Conservation (phyloP, 345 rosid species). For the Hypericum androsaemum region DNA sequence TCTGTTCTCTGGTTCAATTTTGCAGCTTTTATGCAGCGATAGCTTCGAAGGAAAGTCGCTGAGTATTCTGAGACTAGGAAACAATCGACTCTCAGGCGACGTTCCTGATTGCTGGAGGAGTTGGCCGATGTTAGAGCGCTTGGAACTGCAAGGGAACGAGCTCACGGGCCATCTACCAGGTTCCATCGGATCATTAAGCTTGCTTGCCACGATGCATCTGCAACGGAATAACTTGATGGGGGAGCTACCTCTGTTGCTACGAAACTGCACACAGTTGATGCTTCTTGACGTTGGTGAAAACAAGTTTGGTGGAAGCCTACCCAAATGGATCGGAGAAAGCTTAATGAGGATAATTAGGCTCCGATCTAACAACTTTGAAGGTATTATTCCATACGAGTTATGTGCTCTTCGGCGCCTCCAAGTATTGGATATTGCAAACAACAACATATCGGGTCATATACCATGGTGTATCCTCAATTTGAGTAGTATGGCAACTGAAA, state of each 20-base stretch:
- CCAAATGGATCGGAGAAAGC: slow-evolving; percentile 2
- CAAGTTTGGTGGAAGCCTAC: background rate
- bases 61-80: slow-evolving; percentile 18
- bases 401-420: slow-evolving; percentile 6
- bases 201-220: background rate
- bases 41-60: slow-evolving; percentile 35
- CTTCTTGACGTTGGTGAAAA: background rate
- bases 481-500: background rate
- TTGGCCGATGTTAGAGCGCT: background rate
- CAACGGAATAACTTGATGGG: background rate
- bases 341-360: slow-evolving; percentile 1
- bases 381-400: background rate
- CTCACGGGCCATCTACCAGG: slow-evolving; percentile 9
- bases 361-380: background rate
- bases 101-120: slow-evolving; percentile 8
- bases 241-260: slow-evolving; percentile 2
- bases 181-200: background rate
- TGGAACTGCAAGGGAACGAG: slow-evolving; percentile 11
- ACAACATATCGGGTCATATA: background rate
- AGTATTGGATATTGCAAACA: background rate
- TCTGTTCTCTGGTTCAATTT: slow-evolving; percentile 31
- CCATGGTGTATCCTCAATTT: background rate
- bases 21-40: slow-evolving; percentile 28
- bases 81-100: slow-evolving; percentile 6
- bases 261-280: background rate